Evolutionary conservation across 208 protist genomes (phyloP), one percentile per base, ranked within the genome.

Genomic region (Trypanosoma congolense): DNA sequence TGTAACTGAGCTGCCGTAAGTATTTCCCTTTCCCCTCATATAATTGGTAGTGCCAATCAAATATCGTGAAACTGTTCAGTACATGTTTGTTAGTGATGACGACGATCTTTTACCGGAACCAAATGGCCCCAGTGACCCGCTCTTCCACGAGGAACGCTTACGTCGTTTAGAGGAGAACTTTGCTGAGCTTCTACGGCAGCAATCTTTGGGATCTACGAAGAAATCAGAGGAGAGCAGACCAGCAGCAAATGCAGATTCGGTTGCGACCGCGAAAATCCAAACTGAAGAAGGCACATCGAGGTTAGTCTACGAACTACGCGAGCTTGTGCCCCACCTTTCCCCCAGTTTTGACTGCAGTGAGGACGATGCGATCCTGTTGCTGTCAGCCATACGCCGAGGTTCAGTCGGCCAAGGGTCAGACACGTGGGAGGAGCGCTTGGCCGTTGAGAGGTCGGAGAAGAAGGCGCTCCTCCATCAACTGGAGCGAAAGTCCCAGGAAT

Each of bases 281-380:
- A 48, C n/a, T 58, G 59, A 48, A 22, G 70, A 65, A 38, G 22
- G 44, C n/a, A 61, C 50, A 25, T 66, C 56, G 50, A 61, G 64
- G 10, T 24, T 66, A 35, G 49, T 65, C 21, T 63, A 67, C 28
- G 80, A 91, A 43, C 65, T 95, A 28, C 74, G 79, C 16, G 35
- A 47, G 10, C 49, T 75, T n/a, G 82, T 90, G 10, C 81, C 87
- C 3, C 75, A 86, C 61, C 73, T 95, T 19, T 89, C 87, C 5
- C 74, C 83, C 9, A 40, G 42, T 9, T 92, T 95, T 43, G 30
- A 50, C 3, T 92, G 83, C 62, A 52, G 52, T 2, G 81, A 80
- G 58, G 54, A 59, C 10, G 87, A 95, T 45, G 65, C 76, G 0
- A 33, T 77, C 3, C 56, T 92, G 19, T 66, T 95, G 12, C 43